These are phyloP conservation scores for Fraxinus baroniana DNA, from an alignment of 305 asterid genomes.

Conservation along the genomic window DNA sequence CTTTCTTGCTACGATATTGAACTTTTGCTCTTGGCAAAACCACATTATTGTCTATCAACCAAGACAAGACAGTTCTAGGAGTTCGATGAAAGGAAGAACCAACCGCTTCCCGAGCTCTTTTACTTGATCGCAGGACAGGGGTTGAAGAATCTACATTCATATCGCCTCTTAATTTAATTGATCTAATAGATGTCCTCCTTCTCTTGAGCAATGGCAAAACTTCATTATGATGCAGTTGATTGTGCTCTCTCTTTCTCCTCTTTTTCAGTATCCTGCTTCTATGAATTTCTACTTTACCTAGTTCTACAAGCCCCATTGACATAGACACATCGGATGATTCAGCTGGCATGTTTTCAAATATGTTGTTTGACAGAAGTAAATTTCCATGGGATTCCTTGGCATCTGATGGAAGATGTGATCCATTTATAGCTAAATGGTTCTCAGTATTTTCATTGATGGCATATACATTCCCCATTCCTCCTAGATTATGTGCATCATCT, in stretches of 20 bases:
- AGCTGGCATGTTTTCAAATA: constrained; percentile 14
- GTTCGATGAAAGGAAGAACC: constrained; percentile 45
- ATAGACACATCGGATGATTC: constrained; percentile 24
- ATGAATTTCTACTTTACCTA: constrained; percentile 25
- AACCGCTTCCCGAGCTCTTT: constrained; percentile 44
- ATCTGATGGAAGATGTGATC: constrained; percentile 32
- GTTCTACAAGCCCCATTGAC: constrained; percentile 25
- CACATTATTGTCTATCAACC: constrained; percentile 69
- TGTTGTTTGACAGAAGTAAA: constrained; percentile 9
- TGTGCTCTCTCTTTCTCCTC: constrained; percentile 31
- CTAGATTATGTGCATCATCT: constrained; percentile 16
- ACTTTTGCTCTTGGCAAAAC: constrained; percentile 64
- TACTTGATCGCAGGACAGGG: constrained; percentile 40
- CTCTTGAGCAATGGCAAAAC: constrained; percentile 29
- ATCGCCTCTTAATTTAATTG: constrained; percentile 28
- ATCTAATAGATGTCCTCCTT: constrained; percentile 32
- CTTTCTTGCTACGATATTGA: constrained; percentile 41
- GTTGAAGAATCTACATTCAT: constrained; percentile 34
- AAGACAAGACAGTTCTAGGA: constrained; percentile 67
- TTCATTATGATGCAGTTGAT: constrained; percentile 22
- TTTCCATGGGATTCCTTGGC: constrained; percentile 27
- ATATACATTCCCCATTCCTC: constrained; percentile 12
- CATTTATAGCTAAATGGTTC: constrained; percentile 20
- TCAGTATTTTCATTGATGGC: constrained; percentile 19
- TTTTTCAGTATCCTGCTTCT: constrained; percentile 29